Evolutionary conservation across 768 basidiomycete species (phyloP), one percentile per base, ranked within the genome.

Genomic region (Leccinum ochraceum): DNA sequence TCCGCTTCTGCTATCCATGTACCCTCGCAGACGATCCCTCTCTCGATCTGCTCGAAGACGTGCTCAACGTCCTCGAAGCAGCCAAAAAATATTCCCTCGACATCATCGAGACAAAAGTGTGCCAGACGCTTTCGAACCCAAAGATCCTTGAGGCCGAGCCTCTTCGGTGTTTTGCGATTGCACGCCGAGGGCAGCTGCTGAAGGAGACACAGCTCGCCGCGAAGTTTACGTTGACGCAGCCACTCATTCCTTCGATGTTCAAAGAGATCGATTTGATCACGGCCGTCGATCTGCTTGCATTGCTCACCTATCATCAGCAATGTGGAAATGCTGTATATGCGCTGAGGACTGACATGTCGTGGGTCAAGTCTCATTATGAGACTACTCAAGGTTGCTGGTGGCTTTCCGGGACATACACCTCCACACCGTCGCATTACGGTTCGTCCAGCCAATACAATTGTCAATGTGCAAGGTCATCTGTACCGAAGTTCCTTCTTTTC

Each of bases 1-100:
- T 72, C 30, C 60, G 68, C 20, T 66, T 72, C 44, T 74, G 68
- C 34, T 72, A 70, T 24, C 49, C 49, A 9, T 51, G 49, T 0
- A 51, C 49, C 26, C 20, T 48, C 10, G 46, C 46, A 8, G 46
- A 48, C 6, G 46, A 48, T 16, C 46, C 46, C 9, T 13, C n/a
- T 9, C 44, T 20, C 10, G 0, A 20, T 9, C 2, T 46, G 8
- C 20, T 46, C 44, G 44, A 46, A 22, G 44, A 46, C 44, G 44
- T 46, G 20, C 17, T 46, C 44, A 46, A 11, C 20, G 20, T 46
- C 44, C 44, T 46, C 44, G 44, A 46, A 46, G 44, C 44, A 3
- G 44, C 44, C 44, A 46, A 46, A 46, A 46, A 46, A 46, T 46
- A 46, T 22, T 46, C 44, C 44, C 44, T 46, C 10, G 20, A 22